A percentile compares a stretch with the other conserved stretches of the same genome.
Evolutionary conservation across 2,329 filamentous ascomycete species (phyloP).

Genomic region (Aspergillus phoenicis): DNA sequence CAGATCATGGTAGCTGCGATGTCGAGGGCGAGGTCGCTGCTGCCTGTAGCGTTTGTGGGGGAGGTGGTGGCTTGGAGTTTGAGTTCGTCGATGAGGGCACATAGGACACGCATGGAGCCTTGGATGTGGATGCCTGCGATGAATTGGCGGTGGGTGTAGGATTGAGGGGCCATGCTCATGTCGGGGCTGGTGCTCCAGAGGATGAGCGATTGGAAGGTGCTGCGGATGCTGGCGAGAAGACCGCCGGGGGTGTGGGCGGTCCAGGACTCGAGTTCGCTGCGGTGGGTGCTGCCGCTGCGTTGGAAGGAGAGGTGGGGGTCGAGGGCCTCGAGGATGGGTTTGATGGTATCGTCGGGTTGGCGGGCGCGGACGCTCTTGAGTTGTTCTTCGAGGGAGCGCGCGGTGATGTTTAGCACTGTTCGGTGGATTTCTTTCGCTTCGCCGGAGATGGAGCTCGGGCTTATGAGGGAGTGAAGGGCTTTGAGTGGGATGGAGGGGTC

Average conservation of each 20-base stretch:
- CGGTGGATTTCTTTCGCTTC: constrained; percentile 64
- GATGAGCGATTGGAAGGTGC: constrained; percentile 55
- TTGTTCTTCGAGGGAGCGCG: constrained; percentile 54
- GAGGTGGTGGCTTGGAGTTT: constrained; percentile 36
- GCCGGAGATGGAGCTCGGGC: constrained; percentile 58
- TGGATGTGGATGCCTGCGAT: constrained; percentile 46
- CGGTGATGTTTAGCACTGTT: constrained; percentile 60
- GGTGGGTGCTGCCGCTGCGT: constrained; percentile 48
- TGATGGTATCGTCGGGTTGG: constrained; percentile 54
- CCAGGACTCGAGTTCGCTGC: constrained; percentile 57
- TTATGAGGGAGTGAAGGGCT: constrained; percentile 59
- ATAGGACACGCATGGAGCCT: constrained; percentile 43
- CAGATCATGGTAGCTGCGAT: constrained; percentile 48
- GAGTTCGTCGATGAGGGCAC: constrained; percentile 44
- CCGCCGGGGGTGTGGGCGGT: constrained; percentile 49
- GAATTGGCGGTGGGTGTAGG: constrained; percentile 59
- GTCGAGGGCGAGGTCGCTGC: constrained; percentile 48
- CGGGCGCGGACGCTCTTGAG: constrained; percentile 55
- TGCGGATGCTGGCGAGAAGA: constrained; percentile 51
- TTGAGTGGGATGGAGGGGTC: constrained; percentile 57
- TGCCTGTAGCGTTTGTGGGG: constrained; percentile 30
- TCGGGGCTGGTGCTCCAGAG: constrained; percentile 55
- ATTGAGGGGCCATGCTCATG: constrained; percentile 56
- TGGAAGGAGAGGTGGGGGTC: constrained; percentile 55
- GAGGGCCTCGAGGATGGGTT: constrained; percentile 55